phyloP scores from a whole-genome alignment of 371 early-diverging fungal species.

The Actinomucor elegans region DNA sequence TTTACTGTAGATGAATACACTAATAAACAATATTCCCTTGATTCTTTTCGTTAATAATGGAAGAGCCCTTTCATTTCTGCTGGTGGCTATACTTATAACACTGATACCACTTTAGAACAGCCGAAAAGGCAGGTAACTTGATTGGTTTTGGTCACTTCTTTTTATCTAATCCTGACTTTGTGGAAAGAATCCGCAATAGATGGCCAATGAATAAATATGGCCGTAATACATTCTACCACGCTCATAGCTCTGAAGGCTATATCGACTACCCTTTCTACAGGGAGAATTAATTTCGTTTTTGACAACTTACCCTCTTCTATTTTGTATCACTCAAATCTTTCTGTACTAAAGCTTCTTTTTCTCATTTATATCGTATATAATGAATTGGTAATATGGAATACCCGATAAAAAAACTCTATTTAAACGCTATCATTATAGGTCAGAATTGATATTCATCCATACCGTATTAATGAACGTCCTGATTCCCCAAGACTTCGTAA shows the following conservation, averaged over 20 bases:
- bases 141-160: constrained; percentile 26
- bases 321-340: too few relatives aligned
- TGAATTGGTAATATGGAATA: too few relatives aligned
- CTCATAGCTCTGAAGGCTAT: constrained; percentile 14
- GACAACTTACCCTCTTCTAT: too few relatives aligned
- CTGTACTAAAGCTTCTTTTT: too few relatives aligned
- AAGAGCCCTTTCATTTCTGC: constrained; percentile 35
- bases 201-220: constrained; percentile 25
- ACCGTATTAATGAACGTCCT: too few relatives aligned
- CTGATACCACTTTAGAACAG: constrained; percentile 18
- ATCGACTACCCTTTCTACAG: constrained; percentile 20
- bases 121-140: constrained; percentile 15
- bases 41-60: constrained; percentile 39
- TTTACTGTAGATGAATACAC: constrained; percentile 4
- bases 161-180: constrained; percentile 29
- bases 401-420: too few relatives aligned
- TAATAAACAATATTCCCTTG: constrained; percentile 18
- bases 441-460: too few relatives aligned
- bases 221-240: constrained; percentile 23
- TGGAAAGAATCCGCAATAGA: constrained; percentile 19
- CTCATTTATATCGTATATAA: too few relatives aligned
- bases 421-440: too few relatives aligned
- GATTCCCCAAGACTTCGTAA: too few relatives aligned
- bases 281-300: constrained; percentile 8
- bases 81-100: constrained; percentile 31